These are phyloP conservation scores for Galeopsis tetrahit DNA, from an alignment of 257 asterid species.

Conservation along the genomic window DNA sequence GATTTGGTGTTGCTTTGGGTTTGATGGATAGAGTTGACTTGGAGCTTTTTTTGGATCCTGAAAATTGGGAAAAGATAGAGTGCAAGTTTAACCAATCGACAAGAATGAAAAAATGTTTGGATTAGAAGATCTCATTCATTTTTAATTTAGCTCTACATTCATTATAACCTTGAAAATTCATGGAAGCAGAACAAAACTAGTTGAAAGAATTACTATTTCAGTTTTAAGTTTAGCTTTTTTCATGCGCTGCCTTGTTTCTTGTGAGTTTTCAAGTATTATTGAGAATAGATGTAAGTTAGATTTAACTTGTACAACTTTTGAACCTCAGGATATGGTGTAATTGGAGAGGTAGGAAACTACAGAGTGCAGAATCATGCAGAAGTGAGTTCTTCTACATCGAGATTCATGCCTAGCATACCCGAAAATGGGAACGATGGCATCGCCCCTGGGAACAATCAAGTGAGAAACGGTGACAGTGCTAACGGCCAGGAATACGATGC, in stretches of 20 bases:
- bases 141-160: background rate
- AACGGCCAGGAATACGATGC: conserved; percentile 38
- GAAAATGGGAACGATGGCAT: conserved; percentile 51
- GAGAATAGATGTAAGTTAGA: background rate
- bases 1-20: conserved; percentile 13
- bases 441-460: conserved; percentile 39
- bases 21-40: conserved; percentile 36
- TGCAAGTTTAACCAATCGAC: background rate
- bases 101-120: background rate
- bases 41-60: conserved; percentile 32
- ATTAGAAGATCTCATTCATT: background rate
- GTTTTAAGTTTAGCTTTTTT: background rate
- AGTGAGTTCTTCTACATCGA: conserved; percentile 50
- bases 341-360: conserved; percentile 69
- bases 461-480: conserved; percentile 35
- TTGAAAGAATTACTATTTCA: background rate
- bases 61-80: conserved; percentile 20
- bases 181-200: conserved; percentile 18
- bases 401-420: conserved; percentile 88
- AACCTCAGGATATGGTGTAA: conserved; percentile 61
- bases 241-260: conserved; percentile 5
- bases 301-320: conserved; percentile 12
- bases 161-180: background rate
- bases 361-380: conserved; percentile 48
- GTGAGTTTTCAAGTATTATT: background rate